Evolutionary conservation across 2,329 filamentous ascomycete species (phyloP).

Genomic region (Paraphaeosphaeria minitans): DNA sequence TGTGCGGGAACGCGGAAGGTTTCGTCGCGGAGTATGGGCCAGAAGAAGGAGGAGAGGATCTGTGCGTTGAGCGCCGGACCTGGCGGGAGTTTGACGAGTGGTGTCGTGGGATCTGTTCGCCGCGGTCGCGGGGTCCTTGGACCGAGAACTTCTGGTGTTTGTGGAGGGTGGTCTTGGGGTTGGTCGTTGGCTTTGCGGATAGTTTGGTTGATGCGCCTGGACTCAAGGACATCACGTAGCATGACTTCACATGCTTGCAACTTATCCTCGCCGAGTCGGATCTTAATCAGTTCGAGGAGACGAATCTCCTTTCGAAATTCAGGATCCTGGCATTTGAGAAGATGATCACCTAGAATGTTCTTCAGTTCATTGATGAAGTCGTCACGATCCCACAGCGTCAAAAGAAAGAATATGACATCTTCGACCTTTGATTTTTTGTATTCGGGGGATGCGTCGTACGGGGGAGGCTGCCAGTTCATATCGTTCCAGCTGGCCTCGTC

Average conservation of each 20-base stretch:
- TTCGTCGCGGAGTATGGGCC: constrained; percentile 79
- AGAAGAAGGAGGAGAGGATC: constrained; percentile 90
- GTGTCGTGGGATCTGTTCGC: constrained; percentile 24
- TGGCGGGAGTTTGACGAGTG: constrained; percentile 38
- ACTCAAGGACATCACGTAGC: constrained; percentile 91
- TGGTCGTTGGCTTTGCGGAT: constrained; percentile 33
- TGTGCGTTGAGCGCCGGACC: constrained; percentile 68
- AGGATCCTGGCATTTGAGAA: constrained; percentile 66
- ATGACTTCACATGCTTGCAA: constrained; percentile 96
- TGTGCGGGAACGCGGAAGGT: constrained; percentile 67
- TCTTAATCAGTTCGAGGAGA: constrained; percentile 84
- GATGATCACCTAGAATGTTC: constrained; percentile 80
- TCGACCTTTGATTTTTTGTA: constrained; percentile 88
- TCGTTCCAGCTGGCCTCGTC: constrained; percentile 88
- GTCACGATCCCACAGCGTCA: constrained; percentile 84
- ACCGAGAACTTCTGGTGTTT: constrained; percentile 26
- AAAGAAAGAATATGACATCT: constrained; percentile 89
- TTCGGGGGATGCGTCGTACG: constrained; percentile 86
- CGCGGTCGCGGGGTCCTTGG: constrained; percentile 35
- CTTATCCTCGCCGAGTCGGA: constrained; percentile 82
- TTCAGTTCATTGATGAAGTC: constrained; percentile 97
- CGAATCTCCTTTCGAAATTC: constrained; percentile 78
- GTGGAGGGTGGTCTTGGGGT: constrained; percentile 22
- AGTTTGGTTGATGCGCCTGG: constrained; percentile 70
- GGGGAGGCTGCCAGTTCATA: constrained; percentile 91